Evolutionary conservation across 31 red algal species (phyloP).

Genomic region (Endocladia muricata): DNA sequence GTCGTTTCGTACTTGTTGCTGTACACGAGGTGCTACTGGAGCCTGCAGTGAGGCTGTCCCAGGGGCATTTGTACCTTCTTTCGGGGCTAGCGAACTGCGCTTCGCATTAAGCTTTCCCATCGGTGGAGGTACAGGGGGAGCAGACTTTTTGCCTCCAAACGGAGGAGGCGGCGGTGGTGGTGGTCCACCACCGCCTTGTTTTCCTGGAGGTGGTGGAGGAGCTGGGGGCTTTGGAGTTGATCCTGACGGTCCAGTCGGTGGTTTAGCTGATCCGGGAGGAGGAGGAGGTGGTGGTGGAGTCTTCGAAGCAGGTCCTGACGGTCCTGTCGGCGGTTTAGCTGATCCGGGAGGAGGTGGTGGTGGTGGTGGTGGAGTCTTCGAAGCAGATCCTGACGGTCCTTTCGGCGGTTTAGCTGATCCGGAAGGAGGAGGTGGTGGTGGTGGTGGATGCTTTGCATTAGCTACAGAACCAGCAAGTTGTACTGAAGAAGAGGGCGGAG

Average conservation of each 20-base stretch:
- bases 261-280: not conserved
- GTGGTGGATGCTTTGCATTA: not conserved
- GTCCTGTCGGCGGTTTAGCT: not conserved
- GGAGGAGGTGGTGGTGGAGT: conserved; percentile 31
- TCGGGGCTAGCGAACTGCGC: not conserved
- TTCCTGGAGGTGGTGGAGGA: conserved; percentile 27
- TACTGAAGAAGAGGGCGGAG: not conserved
- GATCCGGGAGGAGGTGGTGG: conserved; percentile 27
- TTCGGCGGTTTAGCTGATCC: not conserved
- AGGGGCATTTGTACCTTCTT: not conserved
- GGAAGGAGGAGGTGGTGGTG: conserved; percentile 19
- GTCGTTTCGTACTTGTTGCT: conserved; percentile 41
- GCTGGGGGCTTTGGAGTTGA: conserved; percentile 17
- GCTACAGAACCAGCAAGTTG: not conserved
- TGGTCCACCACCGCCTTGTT: conserved; percentile 1
- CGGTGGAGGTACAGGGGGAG: conserved; percentile 23
- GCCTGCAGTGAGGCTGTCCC: not conserved
- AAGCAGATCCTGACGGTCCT: not conserved
- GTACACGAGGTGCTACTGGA: not conserved
- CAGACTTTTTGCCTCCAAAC: conserved; percentile 25
- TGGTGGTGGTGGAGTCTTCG: conserved; percentile 19
- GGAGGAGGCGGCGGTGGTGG: conserved; percentile 61
- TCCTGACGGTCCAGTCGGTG: not conserved
- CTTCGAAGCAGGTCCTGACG: not conserved
- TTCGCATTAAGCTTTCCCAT: conserved; percentile 4